These are phyloP conservation scores for Alternaria burnsii DNA, from an alignment of 2,329 filamentous ascomycete species.

Conservation along the genomic window DNA sequence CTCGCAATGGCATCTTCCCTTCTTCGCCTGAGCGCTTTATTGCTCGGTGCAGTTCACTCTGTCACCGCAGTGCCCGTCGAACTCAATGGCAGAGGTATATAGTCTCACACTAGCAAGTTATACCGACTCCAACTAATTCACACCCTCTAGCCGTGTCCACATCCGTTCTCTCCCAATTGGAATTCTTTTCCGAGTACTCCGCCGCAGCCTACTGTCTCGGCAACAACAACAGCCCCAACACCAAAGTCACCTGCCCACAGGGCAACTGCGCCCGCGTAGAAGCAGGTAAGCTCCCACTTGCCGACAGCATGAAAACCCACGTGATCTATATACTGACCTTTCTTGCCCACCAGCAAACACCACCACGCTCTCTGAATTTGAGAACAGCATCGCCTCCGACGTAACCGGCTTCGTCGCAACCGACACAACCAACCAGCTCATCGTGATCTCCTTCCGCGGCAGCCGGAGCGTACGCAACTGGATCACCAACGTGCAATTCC, in stretches of 20 bases:
- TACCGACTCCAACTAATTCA: not conserved
- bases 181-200: slow-evolving; percentile 61
- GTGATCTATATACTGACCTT: not conserved
- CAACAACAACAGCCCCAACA: slow-evolving; percentile 58
- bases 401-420: slow-evolving; percentile 58
- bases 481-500: slow-evolving; percentile 64
- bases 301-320: accelerated
- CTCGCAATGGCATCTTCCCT: slow-evolving; percentile 25
- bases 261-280: slow-evolving; percentile 61
- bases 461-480: slow-evolving; percentile 68
- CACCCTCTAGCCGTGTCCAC: slow-evolving; percentile 47
- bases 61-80: slow-evolving; percentile 39
- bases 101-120: not conserved
- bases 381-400: slow-evolving; percentile 54
- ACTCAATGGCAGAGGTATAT: slow-evolving; percentile 40
- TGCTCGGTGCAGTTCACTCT: slow-evolving; percentile 32
- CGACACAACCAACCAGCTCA: slow-evolving; percentile 59
- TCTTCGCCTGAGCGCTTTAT: slow-evolving; percentile 26
- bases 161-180: slow-evolving; percentile 53
- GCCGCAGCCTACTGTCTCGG: slow-evolving; percentile 62
- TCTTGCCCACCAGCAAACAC: slow-evolving; percentile 47
- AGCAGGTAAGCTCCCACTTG: slow-evolving; percentile 11
- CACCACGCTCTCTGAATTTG: slow-evolving; percentile 58
- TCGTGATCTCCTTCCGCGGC: slow-evolving; percentile 70
- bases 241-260: slow-evolving; percentile 55